A percentile compares a stretch with the other conserved stretches of the same genome.
These are phyloP conservation scores for Aspergillus pseudoterreus DNA, from an alignment of 2,329 filamentous ascomycete species.

Conservation along the genomic window DNA sequence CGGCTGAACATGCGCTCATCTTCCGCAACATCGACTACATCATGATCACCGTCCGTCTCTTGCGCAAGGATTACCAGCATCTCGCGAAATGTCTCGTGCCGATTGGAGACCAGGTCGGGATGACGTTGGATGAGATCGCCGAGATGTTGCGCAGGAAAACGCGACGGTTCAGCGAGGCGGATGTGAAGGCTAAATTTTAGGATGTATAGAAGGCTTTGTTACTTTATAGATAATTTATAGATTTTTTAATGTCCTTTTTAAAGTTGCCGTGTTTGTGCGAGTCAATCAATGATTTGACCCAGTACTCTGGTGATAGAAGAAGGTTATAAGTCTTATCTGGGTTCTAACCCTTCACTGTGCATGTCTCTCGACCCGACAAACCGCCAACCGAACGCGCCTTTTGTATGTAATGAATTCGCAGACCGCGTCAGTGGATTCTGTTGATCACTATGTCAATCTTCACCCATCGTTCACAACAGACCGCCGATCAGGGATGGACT, in stretches of 20 bases:
- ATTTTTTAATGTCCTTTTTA: not conserved
- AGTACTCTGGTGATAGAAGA: no score
- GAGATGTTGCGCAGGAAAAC: slow-evolving; percentile 64
- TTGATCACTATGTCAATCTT: no score
- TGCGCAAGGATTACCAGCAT: slow-evolving; percentile 68
- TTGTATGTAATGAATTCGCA: no score
- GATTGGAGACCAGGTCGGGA: slow-evolving; percentile 65
- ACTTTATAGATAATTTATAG: not conserved
- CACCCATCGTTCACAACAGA: no score
- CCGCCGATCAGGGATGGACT: no score
- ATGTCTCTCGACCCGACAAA: no score
- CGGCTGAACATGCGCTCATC: slow-evolving; percentile 64
- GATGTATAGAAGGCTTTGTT: not conserved
- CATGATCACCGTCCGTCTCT: slow-evolving; percentile 65
- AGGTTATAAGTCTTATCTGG: no score
- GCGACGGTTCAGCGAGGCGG: slow-evolving; percentile 47
- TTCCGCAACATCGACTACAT: slow-evolving; percentile 81
- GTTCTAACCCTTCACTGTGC: no score
- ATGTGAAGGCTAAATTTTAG: not conserved
- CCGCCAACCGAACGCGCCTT: no score
- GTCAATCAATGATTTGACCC: no score
- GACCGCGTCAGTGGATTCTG: no score
- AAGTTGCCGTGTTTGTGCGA: no score
- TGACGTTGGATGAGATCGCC: slow-evolving; percentile 62
- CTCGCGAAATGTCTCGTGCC: slow-evolving; percentile 70